phyloP scores from a whole-genome alignment of 345 rosid genomes.

The Gossypium longicalyx region DNA sequence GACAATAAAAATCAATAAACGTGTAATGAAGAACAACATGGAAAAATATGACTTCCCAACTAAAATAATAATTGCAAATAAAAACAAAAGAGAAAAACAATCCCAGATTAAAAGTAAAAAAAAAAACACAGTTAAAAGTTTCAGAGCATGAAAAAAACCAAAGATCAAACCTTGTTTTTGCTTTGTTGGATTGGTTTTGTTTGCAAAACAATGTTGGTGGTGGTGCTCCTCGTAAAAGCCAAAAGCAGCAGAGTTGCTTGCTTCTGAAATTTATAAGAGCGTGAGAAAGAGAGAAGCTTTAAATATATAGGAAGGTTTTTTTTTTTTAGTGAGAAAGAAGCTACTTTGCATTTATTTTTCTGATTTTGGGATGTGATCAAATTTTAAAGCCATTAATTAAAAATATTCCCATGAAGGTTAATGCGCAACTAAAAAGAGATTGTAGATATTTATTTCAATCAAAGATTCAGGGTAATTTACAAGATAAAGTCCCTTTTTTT shows the following conservation, averaged over 20 bases:
- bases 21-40: background rate
- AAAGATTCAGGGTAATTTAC: too few species aligned
- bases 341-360: background rate
- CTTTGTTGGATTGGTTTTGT: background rate
- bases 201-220: background rate
- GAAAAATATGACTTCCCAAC: background rate
- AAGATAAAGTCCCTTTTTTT: too few species aligned
- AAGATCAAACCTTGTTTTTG: background rate
- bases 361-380: background rate
- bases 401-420: background rate
- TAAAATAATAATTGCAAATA: slow-evolving; percentile 6
- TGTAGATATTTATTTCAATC: too few species aligned
- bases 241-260: background rate
- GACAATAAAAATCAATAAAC: background rate
- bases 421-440: too few species aligned
- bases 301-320: background rate
- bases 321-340: background rate
- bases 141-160: background rate
- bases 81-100: background rate
- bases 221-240: slow-evolving; percentile 28
- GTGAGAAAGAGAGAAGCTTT: background rate
- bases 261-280: slow-evolving; percentile 17
- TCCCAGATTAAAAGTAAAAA: background rate
- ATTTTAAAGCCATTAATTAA: background rate
- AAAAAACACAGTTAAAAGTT: background rate